These are phyloP conservation scores for Microcyclosporella mali DNA, from an alignment of 2,329 filamentous ascomycete genomes.

Conservation along the genomic window DNA sequence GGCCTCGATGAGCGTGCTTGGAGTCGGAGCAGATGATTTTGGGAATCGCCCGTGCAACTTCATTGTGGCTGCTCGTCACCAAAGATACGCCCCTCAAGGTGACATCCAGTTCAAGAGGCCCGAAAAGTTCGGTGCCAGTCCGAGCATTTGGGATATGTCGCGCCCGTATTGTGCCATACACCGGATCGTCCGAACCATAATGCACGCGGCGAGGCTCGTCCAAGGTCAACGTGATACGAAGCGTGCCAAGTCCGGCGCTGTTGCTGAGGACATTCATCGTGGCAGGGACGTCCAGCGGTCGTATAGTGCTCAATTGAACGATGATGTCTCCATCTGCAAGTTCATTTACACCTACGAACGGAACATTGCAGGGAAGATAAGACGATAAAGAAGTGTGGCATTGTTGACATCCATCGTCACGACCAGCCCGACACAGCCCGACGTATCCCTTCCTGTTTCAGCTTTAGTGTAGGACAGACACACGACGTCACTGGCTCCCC, in stretches of 20 bases:
- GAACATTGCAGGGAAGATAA: no score
- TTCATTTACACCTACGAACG: no score
- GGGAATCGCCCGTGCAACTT: neutral
- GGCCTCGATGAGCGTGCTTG: constrained; percentile 7
- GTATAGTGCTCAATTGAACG: no score
- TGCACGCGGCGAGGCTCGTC: constrained; percentile 11
- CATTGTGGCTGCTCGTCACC: constrained; percentile 1
- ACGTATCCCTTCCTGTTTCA: no score
- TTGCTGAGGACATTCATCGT: no score
- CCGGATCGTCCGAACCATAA: constrained; percentile 11
- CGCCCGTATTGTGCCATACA: constrained; percentile 9
- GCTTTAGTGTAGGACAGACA: no score
- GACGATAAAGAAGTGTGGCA: no score
- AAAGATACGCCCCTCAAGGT: constrained; percentile 5
- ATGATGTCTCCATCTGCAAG: no score
- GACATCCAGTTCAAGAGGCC: constrained; percentile 8
- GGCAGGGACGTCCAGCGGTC: no score
- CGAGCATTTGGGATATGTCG: constrained; percentile 4
- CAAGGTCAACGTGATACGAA: constrained; percentile 6
- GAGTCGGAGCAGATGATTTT: constrained; percentile 2
- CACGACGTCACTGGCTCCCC: no score
- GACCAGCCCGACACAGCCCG: no score
- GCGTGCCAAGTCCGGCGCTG: constrained; percentile 1
- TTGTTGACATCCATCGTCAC: no score
- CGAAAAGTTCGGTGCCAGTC: constrained; percentile 9